Conservation (phyloP, 768 basidiomycete genomes). For the Boletellus ananiceps region DNA sequence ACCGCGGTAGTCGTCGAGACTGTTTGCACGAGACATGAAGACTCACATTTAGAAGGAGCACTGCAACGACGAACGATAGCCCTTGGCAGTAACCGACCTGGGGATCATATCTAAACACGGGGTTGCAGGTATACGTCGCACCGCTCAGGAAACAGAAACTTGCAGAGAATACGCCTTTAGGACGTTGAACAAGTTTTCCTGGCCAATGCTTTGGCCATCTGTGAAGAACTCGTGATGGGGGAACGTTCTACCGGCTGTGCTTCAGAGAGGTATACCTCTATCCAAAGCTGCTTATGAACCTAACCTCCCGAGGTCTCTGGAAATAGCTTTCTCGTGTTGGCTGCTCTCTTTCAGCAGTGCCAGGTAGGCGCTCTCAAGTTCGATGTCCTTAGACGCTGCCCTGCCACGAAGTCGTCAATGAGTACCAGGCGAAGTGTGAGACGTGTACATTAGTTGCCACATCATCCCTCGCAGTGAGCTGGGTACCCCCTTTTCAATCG, state of each 20-base stretch:
- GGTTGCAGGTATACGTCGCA: slow-evolving; percentile 4
- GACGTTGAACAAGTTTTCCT: slow-evolving; percentile 97
- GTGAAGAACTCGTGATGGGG: slow-evolving; percentile 96
- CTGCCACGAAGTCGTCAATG: slow-evolving; percentile 36
- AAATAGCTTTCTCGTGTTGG: slow-evolving; percentile 90
- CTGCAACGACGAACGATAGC: slow-evolving; percentile 92
- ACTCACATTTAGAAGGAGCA: slow-evolving; percentile 83
- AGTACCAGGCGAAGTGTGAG: slow-evolving; percentile 1
- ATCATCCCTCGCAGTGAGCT: slow-evolving; percentile 86
- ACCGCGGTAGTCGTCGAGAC: not conserved
- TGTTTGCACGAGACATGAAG: not conserved
- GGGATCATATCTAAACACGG: slow-evolving; percentile 62
- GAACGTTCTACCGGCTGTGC: slow-evolving; percentile 63
- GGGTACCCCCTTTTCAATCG: slow-evolving; percentile 92
- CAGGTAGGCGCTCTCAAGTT: slow-evolving; percentile 80
- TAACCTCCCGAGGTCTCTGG: slow-evolving; percentile 84
- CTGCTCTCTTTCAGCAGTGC: slow-evolving; percentile 78
- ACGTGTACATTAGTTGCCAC: slow-evolving; percentile 87
- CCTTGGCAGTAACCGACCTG: slow-evolving; percentile 99
- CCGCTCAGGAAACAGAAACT: slow-evolving; percentile 25
- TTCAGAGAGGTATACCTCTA: slow-evolving; percentile 9
- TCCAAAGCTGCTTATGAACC: not conserved
- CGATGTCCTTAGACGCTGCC: slow-evolving; percentile 90
- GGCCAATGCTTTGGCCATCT: slow-evolving; percentile 90
- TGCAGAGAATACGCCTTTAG: slow-evolving; percentile 95